phyloP scores from a whole-genome alignment of 1,284 basidiomycete species.

The Stygiomarasmius scandens region DNA sequence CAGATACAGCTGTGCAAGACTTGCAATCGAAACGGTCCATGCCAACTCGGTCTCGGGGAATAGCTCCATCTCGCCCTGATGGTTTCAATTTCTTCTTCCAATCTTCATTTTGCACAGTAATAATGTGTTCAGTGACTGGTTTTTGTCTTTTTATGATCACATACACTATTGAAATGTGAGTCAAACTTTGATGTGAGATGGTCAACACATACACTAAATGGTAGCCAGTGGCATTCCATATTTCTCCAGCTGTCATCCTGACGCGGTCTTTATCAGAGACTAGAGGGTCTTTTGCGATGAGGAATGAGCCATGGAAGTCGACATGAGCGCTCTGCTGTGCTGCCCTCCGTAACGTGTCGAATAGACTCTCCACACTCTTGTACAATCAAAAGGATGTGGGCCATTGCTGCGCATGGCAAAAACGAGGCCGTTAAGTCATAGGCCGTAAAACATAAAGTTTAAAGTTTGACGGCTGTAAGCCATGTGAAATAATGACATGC shows the following conservation, averaged over 20 bases:
- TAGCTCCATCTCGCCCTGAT: not conserved
- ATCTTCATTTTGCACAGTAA: conserved; percentile 6
- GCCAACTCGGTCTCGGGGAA: conserved; percentile 9
- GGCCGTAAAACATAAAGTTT: no score
- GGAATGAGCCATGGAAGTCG: conserved; percentile 18
- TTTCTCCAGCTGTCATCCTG: conserved; percentile 18
- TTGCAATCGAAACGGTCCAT: conserved; percentile 17
- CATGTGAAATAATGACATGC: no score
- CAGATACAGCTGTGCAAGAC: not conserved
- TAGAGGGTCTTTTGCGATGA: conserved; percentile 15
- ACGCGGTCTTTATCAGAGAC: conserved; percentile 19
- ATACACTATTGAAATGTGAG: not conserved
- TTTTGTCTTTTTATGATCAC: not conserved
- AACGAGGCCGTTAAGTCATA: no score
- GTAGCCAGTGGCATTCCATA: conserved; percentile 25
- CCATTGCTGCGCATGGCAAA: no score
- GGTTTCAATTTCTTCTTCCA: not conserved
- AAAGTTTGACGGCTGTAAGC: no score
- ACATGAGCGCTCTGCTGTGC: not conserved
- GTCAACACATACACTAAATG: conserved; percentile 22
- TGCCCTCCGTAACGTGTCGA: not conserved
- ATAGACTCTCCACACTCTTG: not conserved
- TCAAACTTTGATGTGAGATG: not conserved
- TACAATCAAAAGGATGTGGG: not conserved
- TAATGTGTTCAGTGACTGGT: conserved; percentile 4